Evolutionary conservation across 768 basidiomycete species (phyloP), one percentile per base, ranked within the genome.

Genomic region (Tephrocybe rancida): DNA sequence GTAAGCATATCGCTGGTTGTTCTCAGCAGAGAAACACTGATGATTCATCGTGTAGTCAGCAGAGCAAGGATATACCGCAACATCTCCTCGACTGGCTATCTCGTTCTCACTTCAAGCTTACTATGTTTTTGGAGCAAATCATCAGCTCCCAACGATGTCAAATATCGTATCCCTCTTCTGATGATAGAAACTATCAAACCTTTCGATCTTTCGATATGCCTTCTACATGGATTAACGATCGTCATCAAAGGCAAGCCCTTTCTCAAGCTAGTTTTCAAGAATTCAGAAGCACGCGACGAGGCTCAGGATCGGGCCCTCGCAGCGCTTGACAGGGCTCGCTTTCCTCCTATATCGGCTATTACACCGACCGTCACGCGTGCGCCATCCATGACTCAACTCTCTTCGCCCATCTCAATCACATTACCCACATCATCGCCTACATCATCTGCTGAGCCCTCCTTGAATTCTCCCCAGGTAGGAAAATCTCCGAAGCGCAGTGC

Each of bases 181-280:
- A 69, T 67, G 29, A 54, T 85, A 54, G 75, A 75, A 49, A 59
- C 65, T 30, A 75, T 76, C 13, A 71, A 69, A 42, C 58, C 68
- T 2, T 70, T 75, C 44, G 61, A 61, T n/a, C 37, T 66, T 38
- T 50, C 61, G 7, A 52, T 67, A 26, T 55, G 67, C 30, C 67
- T 64, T 32, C 52, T 65, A 3, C 61, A 70, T 53, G 80, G 78
- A 5, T 59, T 85, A 44, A 60, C 69, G 5, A 58, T 86, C 10
- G 67, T 75, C 44, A 67, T 83, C 9, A 70, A 75, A 26, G 80
- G 78, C n/a, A 75, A 77, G 43, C 52, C 66, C 2, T 73, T 79
- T 47, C 58, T 83, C 22, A 67, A 67, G n/a, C 76, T 87, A 54
- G 71, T 78, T 21, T 86, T 87, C 66, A 73, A 71, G 60, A 70